Base-by-base conservation (phyloP, 1,139 yeast genomes). In the Debaryomycetaceae sp. region DNA sequence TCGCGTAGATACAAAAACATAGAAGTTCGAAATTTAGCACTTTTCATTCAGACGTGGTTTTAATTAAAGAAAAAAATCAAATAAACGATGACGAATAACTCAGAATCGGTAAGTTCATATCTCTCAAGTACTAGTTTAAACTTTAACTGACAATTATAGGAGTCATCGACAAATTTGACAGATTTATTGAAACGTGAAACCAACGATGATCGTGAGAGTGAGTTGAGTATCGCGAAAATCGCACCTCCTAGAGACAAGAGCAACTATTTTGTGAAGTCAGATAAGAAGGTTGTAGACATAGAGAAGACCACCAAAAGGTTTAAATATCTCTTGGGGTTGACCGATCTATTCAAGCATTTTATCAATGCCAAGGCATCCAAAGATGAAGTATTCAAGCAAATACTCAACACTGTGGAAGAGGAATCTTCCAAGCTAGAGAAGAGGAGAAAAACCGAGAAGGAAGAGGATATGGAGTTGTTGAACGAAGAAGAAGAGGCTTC, bases 291-390 rank as follows among this genome's bases (percentile, higher is more conserved):
- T 35, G 70, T 79, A 47, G 72, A 79, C 48, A 70, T 78, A 8
- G 71, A 70, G 31, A 78, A 75, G 36, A 79, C 86, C 0, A 74
- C 78, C 7, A 76, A 78, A 49, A 64, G 91, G 50, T 84, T 83
- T 61, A 77, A 75, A 48, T 81, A 84, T 55, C 65, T 85, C 34
- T 59, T 85, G 33, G 83, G 87, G 0, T 61, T 85, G 35, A 83
- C 92, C 0, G 79, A 76, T 30, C 65, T 85, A 36, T 85, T 85
- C 58, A 75, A 79, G 37, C 87, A 82, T 55, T 85, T 85, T 55
- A 78, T 85, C 46, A 74, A 79, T 42, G 73, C 79, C 17, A 82
- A 82, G 53, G 87, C 88, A 15, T 74, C 73, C 41, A 81, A 73
- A 44, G 86, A 83, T 55, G 77, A 79, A 34, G 69, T 72, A 36